A percentile compares a stretch with the other conserved stretches of the same genome.
Evolutionary conservation across 495 filamentous ascomycete genomes (phyloP).

Genomic region (Lophiotrema nucula): DNA sequence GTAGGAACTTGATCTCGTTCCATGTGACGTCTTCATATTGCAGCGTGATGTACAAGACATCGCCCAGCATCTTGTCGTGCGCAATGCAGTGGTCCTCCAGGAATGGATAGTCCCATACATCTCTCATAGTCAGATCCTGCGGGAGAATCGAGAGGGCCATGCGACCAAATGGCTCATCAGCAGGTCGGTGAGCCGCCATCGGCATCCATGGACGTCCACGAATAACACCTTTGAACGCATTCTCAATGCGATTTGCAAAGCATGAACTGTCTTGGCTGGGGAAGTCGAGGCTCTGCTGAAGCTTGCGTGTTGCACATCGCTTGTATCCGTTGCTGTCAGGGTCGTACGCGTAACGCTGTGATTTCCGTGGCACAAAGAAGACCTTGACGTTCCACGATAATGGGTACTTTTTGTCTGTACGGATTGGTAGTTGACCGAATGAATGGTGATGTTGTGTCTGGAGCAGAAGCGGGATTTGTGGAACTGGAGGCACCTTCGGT

Average conservation of each 20-base stretch:
- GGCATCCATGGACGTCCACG: constrained; percentile 37
- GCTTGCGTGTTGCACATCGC: constrained; percentile 35
- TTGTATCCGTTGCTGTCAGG: constrained; percentile 33
- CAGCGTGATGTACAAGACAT: constrained; percentile 36
- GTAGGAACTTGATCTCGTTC: constrained; percentile 34
- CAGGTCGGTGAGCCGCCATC: constrained; percentile 26
- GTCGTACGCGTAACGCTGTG: constrained; percentile 32
- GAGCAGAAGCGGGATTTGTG: constrained; percentile 19
- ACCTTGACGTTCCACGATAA: constrained; percentile 32
- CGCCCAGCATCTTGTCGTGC: constrained; percentile 38
- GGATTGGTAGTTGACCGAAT: constrained; percentile 30
- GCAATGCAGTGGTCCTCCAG: constrained; percentile 39
- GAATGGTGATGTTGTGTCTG: constrained; percentile 21
- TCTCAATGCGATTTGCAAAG: constrained; percentile 34
- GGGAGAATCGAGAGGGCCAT: constrained; percentile 31
- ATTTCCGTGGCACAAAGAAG: constrained; percentile 34
- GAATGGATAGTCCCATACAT: constrained; percentile 38
- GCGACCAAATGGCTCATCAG: constrained; percentile 29
- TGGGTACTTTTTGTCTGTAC: constrained; percentile 34
- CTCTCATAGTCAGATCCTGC: constrained; percentile 22
- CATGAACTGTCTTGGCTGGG: constrained; percentile 29
- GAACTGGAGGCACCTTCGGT: constrained; percentile 19
- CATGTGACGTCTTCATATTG: constrained; percentile 34
- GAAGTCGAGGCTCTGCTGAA: constrained; percentile 33
- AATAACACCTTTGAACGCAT: constrained; percentile 31